phyloP scores from a whole-genome alignment of 768 basidiomycete species.

The Vararia minispora region DNA sequence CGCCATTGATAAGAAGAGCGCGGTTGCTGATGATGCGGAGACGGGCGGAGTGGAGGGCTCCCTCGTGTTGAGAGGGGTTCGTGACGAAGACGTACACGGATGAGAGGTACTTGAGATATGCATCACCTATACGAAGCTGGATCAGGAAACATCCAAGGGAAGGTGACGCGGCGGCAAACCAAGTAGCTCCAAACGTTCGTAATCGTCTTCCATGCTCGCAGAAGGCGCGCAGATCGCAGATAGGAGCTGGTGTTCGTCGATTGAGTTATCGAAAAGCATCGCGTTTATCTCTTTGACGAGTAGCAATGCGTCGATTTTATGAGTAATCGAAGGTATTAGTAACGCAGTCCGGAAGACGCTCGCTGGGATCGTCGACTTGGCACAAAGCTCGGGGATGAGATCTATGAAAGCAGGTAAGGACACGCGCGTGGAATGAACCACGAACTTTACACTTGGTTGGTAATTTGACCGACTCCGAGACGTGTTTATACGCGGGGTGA shows the following conservation, averaged over 20 bases:
- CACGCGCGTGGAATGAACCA: constrained; percentile 14
- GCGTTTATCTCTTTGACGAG: constrained; percentile 73
- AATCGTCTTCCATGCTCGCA: constrained; percentile 59
- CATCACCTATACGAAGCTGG: constrained; percentile 43
- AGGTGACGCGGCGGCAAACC: constrained; percentile 33
- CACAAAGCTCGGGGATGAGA: constrained; percentile 76
- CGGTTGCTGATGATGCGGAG: constrained; percentile 70
- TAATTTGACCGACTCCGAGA: constrained; percentile 25
- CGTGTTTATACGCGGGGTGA: constrained; percentile 37
- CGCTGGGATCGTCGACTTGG: constrained; percentile 59
- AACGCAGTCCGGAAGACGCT: constrained; percentile 60
- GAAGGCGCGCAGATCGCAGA: constrained; percentile 63
- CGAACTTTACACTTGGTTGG: constrained; percentile 48
- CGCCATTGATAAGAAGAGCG: constrained; percentile 44
- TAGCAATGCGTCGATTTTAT: constrained; percentile 61
- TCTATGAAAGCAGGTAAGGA: constrained; percentile 29
- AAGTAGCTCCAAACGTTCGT: constrained; percentile 76
- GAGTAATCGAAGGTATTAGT: constrained; percentile 64
- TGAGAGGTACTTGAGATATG: constrained; percentile 71
- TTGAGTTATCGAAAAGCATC: constrained; percentile 47
- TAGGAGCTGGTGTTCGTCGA: constrained; percentile 50
- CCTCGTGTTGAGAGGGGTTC: constrained; percentile 53
- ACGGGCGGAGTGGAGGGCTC: constrained; percentile 53
- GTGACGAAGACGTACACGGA: constrained; percentile 67
- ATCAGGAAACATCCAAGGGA: background rate